These are phyloP conservation scores for Camelina hispida DNA, from an alignment of 345 rosid genomes.

Conservation along the genomic window DNA sequence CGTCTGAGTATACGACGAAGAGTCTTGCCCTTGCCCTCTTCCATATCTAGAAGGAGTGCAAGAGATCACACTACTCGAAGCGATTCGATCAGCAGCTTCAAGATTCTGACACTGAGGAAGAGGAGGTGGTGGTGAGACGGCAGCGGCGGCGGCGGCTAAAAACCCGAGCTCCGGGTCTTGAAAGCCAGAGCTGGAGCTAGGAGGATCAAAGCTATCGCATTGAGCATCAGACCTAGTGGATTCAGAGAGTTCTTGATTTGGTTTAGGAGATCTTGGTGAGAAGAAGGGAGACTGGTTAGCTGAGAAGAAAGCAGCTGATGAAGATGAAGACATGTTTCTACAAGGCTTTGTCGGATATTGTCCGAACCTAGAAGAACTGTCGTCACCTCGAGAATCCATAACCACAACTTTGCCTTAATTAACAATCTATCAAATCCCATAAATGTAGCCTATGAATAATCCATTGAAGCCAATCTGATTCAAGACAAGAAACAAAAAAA, in stretches of 20 bases:
- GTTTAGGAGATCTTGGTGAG: conserved; percentile 79
- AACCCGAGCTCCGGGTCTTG: conserved; percentile 51
- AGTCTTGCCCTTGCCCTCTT: conserved; percentile 39
- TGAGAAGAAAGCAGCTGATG: conserved; percentile 87
- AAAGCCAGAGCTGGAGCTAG: conserved; percentile 60
- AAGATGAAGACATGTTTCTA: conserved; percentile 83
- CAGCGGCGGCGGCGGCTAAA: conserved; percentile 34
- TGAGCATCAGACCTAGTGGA: conserved; percentile 70
- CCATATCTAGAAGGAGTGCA: conserved; percentile 53
- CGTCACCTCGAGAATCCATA: conserved; percentile 80
- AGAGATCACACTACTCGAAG: conserved; percentile 59
- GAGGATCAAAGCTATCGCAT: conserved; percentile 61
- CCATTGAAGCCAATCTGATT: conserved; percentile 49
- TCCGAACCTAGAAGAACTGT: conserved; percentile 67
- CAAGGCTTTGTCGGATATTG: conserved; percentile 57
- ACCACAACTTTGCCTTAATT: conserved; percentile 37
- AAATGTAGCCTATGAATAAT: conserved; percentile 37
- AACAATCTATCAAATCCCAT: conserved; percentile 45
- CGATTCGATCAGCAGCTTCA: conserved; percentile 43
- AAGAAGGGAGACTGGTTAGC: conserved; percentile 94
- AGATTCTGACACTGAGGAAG: conserved; percentile 52
- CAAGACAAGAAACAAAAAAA: not conserved
- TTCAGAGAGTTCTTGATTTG: conserved; percentile 60
- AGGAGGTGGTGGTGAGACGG: not conserved
- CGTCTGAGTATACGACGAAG: conserved; percentile 55